These are phyloP conservation scores for Allantophomopsis cytisporea DNA, from an alignment of 2,329 filamentous ascomycete genomes.

Conservation along the genomic window DNA sequence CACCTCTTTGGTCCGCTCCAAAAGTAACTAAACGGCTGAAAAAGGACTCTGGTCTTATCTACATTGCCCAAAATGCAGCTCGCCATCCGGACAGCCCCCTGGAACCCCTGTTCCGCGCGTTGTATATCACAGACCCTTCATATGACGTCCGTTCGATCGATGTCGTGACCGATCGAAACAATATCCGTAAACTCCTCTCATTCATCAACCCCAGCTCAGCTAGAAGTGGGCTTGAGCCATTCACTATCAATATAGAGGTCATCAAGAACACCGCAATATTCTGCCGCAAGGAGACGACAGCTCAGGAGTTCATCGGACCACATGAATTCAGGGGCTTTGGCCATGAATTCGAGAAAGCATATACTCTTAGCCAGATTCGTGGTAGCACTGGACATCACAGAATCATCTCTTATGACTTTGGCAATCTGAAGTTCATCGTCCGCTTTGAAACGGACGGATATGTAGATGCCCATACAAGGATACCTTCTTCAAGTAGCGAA, in stretches of 20 bases:
- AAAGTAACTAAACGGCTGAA: conserved; percentile 10
- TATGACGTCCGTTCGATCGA: conserved; percentile 15
- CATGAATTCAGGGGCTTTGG: conserved; percentile 26
- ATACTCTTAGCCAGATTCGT: conserved; percentile 20
- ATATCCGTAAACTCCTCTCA: conserved; percentile 30
- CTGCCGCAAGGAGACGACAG: conserved; percentile 18
- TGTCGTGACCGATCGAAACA: conserved; percentile 31
- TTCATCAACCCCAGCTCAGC: conserved; percentile 7
- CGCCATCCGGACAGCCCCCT: conserved; percentile 19
- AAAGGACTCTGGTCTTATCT: conserved; percentile 26
- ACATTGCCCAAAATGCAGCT: conserved; percentile 30
- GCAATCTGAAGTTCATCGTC: conserved; percentile 17
- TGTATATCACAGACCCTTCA: conserved; percentile 22
- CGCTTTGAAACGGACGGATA: too few relatives aligned
- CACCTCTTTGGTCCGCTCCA: conserved; percentile 23
- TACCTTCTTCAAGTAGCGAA: too few relatives aligned
- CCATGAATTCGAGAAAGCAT: conserved; percentile 29
- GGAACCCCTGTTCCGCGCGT: conserved; percentile 30
- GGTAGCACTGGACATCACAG: conserved; percentile 29
- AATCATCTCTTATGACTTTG: conserved; percentile 28
- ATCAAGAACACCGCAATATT: conserved; percentile 23
- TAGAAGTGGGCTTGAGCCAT: conserved; percentile 17
- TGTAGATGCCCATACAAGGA: too few relatives aligned
- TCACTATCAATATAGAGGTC: conserved; percentile 27
- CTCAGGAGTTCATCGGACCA: conserved; percentile 16